A percentile compares a stretch with the other conserved stretches of the same genome.
Conservation (phyloP, 495 filamentous ascomycete genomes). For the Jackrogersella minutella region DNA sequence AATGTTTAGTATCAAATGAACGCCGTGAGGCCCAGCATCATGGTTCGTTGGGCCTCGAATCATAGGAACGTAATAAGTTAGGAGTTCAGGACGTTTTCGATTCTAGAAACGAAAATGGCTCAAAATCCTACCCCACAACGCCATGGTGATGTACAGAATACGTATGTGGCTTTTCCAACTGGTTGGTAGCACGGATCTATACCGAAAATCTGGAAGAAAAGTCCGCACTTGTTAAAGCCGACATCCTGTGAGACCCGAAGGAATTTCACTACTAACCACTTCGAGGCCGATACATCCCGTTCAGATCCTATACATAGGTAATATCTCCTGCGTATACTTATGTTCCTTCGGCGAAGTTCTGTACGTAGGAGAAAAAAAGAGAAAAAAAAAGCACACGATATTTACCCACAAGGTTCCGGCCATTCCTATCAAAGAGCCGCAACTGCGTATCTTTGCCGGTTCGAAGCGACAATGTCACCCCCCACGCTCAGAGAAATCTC, state of each 20-base stretch:
- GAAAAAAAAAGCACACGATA: neutral
- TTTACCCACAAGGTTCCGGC: neutral
- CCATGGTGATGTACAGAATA: neutral
- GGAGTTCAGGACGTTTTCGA: neutral
- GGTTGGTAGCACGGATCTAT: constrained; percentile 30
- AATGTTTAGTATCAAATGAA: neutral
- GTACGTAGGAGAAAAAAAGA: constrained; percentile 19
- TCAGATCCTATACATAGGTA: too few relatives aligned
- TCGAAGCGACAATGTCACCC: constrained; percentile 30
- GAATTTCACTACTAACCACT: constrained; percentile 13
- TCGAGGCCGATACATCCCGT: constrained; percentile 9
- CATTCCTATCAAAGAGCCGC: constrained; percentile 32
- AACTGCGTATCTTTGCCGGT: constrained; percentile 30
- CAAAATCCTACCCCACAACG: neutral
- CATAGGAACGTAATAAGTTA: neutral
- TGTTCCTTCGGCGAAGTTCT: constrained; percentile 3
- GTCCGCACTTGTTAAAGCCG: constrained; percentile 4
- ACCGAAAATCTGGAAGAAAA: constrained; percentile 26
- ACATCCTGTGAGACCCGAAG: constrained; percentile 13
- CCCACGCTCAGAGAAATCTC: constrained; percentile 18
- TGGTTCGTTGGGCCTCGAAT: neutral
- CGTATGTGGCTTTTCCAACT: constrained; percentile 26
- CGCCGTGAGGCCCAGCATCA: neutral
- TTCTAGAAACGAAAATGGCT: neutral
- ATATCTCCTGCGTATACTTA: neutral